phyloP scores from a whole-genome alignment of 2,329 filamentous ascomycete genomes.

The Parastagonospora avenae region DNA sequence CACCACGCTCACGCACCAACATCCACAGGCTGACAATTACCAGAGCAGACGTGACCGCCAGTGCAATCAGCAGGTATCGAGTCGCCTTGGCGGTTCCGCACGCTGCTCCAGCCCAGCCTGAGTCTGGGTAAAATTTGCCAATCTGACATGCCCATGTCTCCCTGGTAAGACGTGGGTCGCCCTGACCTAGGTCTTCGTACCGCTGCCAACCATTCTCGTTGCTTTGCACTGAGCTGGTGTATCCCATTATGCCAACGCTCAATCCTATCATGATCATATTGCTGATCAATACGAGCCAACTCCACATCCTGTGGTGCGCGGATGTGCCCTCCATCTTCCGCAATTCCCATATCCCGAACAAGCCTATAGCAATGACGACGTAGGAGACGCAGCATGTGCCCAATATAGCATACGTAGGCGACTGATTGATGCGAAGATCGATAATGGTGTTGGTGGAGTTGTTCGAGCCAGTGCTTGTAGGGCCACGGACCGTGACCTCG shows the following conservation, averaged over 20 bases:
- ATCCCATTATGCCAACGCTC: slow-evolving; percentile 27
- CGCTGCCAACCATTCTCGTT: slow-evolving; percentile 20
- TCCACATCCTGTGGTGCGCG: slow-evolving; percentile 30
- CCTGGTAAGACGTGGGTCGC: slow-evolving; percentile 20
- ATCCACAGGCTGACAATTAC: slow-evolving; percentile 25
- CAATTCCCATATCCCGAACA: slow-evolving; percentile 37
- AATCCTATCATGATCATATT: slow-evolving; percentile 20
- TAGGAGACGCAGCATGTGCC: slow-evolving; percentile 21
- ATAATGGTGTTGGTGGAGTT: slow-evolving; percentile 13
- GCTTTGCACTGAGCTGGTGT: slow-evolving; percentile 23
- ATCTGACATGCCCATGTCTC: slow-evolving; percentile 39
- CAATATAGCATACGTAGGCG: slow-evolving; percentile 22
- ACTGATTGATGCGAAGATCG: slow-evolving; percentile 14
- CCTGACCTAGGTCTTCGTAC: slow-evolving; percentile 19
- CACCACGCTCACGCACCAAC: slow-evolving; percentile 30
- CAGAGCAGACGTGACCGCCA: slow-evolving; percentile 24
- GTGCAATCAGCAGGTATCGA: slow-evolving; percentile 28
- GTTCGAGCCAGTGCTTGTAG: slow-evolving; percentile 7
- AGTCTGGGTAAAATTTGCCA: slow-evolving; percentile 15
- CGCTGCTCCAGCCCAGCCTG: slow-evolving; percentile 29
- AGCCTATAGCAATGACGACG: slow-evolving; percentile 21
- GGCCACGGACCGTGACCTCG: slow-evolving; percentile 16
- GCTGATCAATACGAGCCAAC: slow-evolving; percentile 26
- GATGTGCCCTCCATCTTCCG: slow-evolving; percentile 30
- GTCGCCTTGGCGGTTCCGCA: slow-evolving; percentile 33